Percentiles rank a stretch among this genome's conserved stretches.
Evolutionary conservation across 768 basidiomycete genomes (phyloP).

Genomic region (Boletus rubropictus): DNA sequence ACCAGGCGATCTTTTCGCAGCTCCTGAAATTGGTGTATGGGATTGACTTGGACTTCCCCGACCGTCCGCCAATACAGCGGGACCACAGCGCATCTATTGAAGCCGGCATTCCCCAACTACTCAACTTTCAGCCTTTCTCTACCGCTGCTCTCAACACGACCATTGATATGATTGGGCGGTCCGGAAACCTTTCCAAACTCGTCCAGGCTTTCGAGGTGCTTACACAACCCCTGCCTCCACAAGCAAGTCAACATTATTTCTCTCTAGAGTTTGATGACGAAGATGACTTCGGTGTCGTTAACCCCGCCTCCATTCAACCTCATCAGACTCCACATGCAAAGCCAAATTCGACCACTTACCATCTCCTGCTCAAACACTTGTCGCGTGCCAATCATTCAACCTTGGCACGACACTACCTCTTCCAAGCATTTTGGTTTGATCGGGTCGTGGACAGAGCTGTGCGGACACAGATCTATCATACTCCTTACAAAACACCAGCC

Average conservation of each 20-base stretch:
- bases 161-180: constrained; percentile 61
- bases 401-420: constrained; percentile 62
- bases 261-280: constrained; percentile 61
- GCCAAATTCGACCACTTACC: constrained; percentile 67
- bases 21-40: constrained; percentile 69
- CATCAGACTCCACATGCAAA: constrained; percentile 38
- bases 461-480: constrained; percentile 29
- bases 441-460: constrained; percentile 29
- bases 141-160: constrained; percentile 67
- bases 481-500: constrained; percentile 34
- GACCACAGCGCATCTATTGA: constrained; percentile 3
- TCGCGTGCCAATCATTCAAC: constrained; percentile 42
- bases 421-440: constrained; percentile 48
- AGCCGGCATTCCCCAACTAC: constrained; percentile 10
- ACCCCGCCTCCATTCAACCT: constrained; percentile 33
- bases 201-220: constrained; percentile 75
- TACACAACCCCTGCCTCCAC: constrained; percentile 60
- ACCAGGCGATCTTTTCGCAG: constrained; percentile 49
- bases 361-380: constrained; percentile 54
- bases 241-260: constrained; percentile 37
- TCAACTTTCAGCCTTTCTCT: constrained; percentile 45
- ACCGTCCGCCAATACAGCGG: constrained; percentile 44
- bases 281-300: constrained; percentile 44
- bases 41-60: constrained; percentile 71
- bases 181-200: constrained; percentile 57